phyloP scores from a whole-genome alignment of 306 rosid species.

The Ziziphus jujuba region DNA sequence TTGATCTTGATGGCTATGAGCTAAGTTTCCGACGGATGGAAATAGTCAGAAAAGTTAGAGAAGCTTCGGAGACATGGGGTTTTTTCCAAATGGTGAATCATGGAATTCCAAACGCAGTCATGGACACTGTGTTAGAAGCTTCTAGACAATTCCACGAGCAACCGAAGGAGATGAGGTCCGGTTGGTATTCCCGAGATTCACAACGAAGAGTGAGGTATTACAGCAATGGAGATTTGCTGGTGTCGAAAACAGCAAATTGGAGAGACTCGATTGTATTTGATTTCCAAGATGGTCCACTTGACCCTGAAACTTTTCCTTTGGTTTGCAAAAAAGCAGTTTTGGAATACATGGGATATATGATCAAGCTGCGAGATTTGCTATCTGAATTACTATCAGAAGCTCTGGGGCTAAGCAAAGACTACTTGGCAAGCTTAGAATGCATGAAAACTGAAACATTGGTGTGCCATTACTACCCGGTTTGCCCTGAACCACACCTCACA shows the following conservation, averaged over 20 bases:
- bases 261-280: slow-evolving; percentile 72
- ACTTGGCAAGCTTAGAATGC: slow-evolving; percentile 56
- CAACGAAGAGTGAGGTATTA: slow-evolving; percentile 48
- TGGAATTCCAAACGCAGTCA: slow-evolving; percentile 50
- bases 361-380: slow-evolving; percentile 40
- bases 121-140: slow-evolving; percentile 49
- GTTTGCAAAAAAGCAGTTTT: slow-evolving; percentile 62
- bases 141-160: slow-evolving; percentile 62
- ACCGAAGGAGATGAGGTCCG: slow-evolving; percentile 55
- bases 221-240: slow-evolving; percentile 64
- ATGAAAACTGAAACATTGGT: slow-evolving; percentile 58
- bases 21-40: slow-evolving; percentile 19
- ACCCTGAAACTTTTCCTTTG: slow-evolving; percentile 43
- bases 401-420: slow-evolving; percentile 48
- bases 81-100: slow-evolving; percentile 79
- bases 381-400: slow-evolving; percentile 71
- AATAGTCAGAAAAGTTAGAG: slow-evolving; percentile 41
- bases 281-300: slow-evolving; percentile 59
- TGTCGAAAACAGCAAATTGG: slow-evolving; percentile 76
- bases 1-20: slow-evolving; percentile 51
- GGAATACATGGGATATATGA: slow-evolving; percentile 51
- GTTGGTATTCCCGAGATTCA: slow-evolving; percentile 70
- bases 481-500: slow-evolving; percentile 79
- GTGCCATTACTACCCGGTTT: slow-evolving; percentile 77
- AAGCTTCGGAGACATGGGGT: slow-evolving; percentile 71